phyloP scores from a whole-genome alignment of 2,329 filamentous ascomycete species.

The Magnaporthiopsis poae region DNA sequence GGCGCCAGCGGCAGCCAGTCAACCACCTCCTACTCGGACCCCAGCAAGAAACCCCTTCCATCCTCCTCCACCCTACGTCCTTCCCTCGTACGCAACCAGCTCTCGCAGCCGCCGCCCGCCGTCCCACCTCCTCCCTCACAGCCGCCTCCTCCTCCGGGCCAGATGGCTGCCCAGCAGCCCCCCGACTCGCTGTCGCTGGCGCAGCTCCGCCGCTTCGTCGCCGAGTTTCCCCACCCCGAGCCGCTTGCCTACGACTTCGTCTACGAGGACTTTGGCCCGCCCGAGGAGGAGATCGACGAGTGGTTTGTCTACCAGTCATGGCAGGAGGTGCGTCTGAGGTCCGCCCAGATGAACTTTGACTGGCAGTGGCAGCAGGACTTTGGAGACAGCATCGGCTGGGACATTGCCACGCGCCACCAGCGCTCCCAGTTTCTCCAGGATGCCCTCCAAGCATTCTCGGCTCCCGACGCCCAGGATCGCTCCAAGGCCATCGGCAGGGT shows the following conservation, averaged over 20 bases:
- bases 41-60: background rate
- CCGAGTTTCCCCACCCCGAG: constrained; percentile 61
- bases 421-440: constrained; percentile 47
- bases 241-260: constrained; percentile 75
- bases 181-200: constrained; percentile 65
- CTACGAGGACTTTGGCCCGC: constrained; percentile 61
- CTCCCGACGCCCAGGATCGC: constrained; percentile 34
- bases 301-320: constrained; percentile 92
- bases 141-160: constrained; percentile 12
- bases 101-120: constrained; percentile 11
- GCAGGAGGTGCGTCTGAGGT: constrained; percentile 69
- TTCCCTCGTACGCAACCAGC: constrained; percentile 16
- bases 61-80: constrained; percentile 12
- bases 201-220: constrained; percentile 63
- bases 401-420: constrained; percentile 48
- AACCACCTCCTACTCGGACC: background rate
- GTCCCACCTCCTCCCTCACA: constrained; percentile 18
- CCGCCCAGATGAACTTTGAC: constrained; percentile 67
- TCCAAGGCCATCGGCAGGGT: constrained; percentile 46
- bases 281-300: constrained; percentile 86
- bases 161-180: constrained; percentile 22
- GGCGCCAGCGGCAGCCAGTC: constrained; percentile 1
- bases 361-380: constrained; percentile 57
- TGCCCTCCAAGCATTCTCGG: constrained; percentile 36
- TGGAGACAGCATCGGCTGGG: constrained; percentile 45